A percentile compares a stretch with the other conserved stretches of the same genome.
phyloP scores from a whole-genome alignment of 1,284 basidiomycete genomes.

The Ustilago curta region DNA sequence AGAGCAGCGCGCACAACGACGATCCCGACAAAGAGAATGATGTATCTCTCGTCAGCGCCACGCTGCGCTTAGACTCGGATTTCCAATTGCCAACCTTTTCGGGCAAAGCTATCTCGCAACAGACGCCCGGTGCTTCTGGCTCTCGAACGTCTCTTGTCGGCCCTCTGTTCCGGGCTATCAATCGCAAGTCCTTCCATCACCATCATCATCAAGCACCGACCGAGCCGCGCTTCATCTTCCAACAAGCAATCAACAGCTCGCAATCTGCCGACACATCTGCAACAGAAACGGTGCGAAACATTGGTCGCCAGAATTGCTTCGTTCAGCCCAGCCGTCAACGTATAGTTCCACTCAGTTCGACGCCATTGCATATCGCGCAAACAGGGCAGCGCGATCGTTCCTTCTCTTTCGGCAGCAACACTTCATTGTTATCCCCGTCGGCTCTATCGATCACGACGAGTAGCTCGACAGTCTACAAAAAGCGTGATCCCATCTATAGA shows the following conservation, averaged over 20 bases:
- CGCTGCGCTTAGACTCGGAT: slow-evolving; percentile 22
- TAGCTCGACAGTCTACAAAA: slow-evolving; percentile 11
- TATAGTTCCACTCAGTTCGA: neutral
- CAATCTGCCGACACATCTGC: slow-evolving; percentile 15
- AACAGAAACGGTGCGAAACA: slow-evolving; percentile 23
- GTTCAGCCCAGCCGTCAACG: slow-evolving; percentile 15
- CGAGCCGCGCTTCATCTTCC: neutral
- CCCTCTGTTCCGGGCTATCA: slow-evolving; percentile 6
- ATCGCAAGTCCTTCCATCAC: too few relatives aligned
- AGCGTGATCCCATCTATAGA: slow-evolving; percentile 24
- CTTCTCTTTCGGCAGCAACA: slow-evolving; percentile 21
- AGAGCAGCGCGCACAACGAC: slow-evolving; percentile 10
- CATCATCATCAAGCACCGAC: neutral
- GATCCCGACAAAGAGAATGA: slow-evolving; percentile 52
- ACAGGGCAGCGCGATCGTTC: slow-evolving; percentile 9
- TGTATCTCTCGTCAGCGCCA: slow-evolving; percentile 20
- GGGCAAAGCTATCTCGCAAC: neutral
- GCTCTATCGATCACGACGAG: neutral
- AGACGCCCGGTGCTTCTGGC: neutral
- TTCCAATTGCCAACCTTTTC: slow-evolving; percentile 2
- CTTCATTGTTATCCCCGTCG: neutral
- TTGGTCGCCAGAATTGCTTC: slow-evolving; percentile 33
- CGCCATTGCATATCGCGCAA: slow-evolving; percentile 6
- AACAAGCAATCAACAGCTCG: neutral
- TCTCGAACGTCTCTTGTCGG: slow-evolving; percentile 22